Evolutionary conservation across 1,139 yeast species (phyloP), one percentile per base, ranked within the genome.

Genomic region (Pichia sp.): DNA sequence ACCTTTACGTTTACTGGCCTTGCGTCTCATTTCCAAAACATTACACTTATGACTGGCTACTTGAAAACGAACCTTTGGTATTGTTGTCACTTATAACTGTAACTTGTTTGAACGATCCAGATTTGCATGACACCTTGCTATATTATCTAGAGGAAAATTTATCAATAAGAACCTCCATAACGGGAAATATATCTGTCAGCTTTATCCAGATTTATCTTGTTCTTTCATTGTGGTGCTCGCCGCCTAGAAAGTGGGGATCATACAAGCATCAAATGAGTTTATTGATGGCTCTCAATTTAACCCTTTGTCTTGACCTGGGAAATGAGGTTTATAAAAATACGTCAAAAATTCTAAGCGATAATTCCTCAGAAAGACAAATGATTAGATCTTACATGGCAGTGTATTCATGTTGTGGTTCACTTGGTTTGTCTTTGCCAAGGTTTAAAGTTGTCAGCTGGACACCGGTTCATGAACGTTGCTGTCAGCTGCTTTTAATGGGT

Each of bases 181-280:
- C 79, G 16, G 76, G 77, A 34, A 76, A 73, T 51, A 71, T 79
- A 51, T 68, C 76, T 5, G 70, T 70, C 45, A 74, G 72, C 56
- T 62, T 76, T 52, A 74, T 80, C 30, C 74, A 73, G 52, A 69
- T 75, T 1, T 77, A 79, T 57, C 64, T 79, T 51, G 71, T 78
- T 4, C 63, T 79, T 15, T 76, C 81, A 8, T 64, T 77, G 7
- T 80, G 83, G 84, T 73, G 76, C 54, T 67, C 78, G 5, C 81
- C 82, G 1, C 80, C 83, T 3, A 69, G 73, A 40, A 73, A 72
- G 57, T 72, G 78, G 68, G 82, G 81, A 5, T 78, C 80, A 43
- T 79, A 74, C 62, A 77, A 76, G 61, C 80, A 77, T 61, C 83
- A 79, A 58, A 72, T 80, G 65, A 75, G 75, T 57, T 63, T 79